Evolutionary conservation across 73 alveolate species (phyloP).

Genomic region (Tetrahymena elliotti): DNA sequence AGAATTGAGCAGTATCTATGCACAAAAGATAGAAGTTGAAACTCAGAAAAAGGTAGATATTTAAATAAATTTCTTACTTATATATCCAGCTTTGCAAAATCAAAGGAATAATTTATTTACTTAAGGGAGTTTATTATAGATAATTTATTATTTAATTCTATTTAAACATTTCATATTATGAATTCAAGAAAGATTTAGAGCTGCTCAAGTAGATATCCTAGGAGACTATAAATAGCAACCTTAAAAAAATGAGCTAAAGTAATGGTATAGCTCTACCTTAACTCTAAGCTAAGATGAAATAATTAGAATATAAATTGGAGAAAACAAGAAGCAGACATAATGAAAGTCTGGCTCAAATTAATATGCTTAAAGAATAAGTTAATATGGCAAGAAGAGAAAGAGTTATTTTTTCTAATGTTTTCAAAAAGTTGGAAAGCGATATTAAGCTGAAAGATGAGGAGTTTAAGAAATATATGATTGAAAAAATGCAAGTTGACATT

Average conservation of each 20-base stretch:
- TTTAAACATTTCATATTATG: not conserved
- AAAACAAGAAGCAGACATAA: conserved; percentile 32
- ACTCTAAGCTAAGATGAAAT: not conserved
- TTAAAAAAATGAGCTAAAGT: not conserved
- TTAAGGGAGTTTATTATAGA: not conserved
- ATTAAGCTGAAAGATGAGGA: conserved; percentile 41
- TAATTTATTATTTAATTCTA: not conserved
- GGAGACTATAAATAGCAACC: not conserved
- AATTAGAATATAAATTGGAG: conserved; percentile 12
- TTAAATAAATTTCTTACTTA: not conserved
- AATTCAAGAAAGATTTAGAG: not conserved
- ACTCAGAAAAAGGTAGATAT: not conserved
- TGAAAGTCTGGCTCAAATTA: conserved; percentile 38
- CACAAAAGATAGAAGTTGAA: not conserved
- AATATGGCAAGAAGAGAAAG: conserved; percentile 44
- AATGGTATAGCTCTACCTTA: not conserved
- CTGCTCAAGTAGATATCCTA: not conserved
- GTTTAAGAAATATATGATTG: conserved; percentile 20
- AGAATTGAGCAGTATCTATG: not conserved
- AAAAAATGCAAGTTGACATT: not conserved
- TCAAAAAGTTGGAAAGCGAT: conserved; percentile 37
- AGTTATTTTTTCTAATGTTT: conserved; percentile 34
- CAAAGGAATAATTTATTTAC: not conserved
- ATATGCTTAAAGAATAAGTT: conserved; percentile 25
- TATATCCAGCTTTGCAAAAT: not conserved